A percentile compares a stretch with the other conserved stretches of the same genome.
phyloP scores from a whole-genome alignment of 2,329 filamentous ascomycete genomes.

The Ophiocordyceps camponoti-floridani region DNA sequence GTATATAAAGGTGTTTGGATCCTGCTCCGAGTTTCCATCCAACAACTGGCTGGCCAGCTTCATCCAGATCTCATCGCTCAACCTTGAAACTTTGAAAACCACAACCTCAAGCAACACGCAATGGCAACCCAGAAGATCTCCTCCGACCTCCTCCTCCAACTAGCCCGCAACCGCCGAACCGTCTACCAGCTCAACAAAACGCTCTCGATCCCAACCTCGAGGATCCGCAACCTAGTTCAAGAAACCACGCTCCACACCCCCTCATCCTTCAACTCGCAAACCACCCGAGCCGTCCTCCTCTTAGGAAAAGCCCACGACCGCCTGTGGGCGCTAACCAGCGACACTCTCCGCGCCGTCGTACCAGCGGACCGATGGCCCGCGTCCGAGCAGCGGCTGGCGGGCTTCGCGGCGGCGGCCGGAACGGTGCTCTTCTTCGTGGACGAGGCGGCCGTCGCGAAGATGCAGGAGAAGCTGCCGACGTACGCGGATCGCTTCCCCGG shows the following conservation, averaged over 20 bases:
- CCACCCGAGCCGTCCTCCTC: constrained; percentile 60
- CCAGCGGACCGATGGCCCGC: constrained; percentile 42
- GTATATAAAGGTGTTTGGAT: too few species aligned
- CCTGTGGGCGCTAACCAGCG: constrained; percentile 61
- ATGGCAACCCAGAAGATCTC: constrained; percentile 24
- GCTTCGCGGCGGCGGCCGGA: constrained; percentile 58
- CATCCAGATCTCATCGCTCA: not conserved
- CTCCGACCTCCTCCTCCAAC: constrained; percentile 38
- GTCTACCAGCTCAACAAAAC: constrained; percentile 51
- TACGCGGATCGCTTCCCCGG: constrained; percentile 66
- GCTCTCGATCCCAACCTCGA: constrained; percentile 28
- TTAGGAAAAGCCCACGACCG: constrained; percentile 70
- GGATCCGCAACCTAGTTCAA: constrained; percentile 47
- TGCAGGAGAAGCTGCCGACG: constrained; percentile 50
- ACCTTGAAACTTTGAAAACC: not conserved
- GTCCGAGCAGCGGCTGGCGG: constrained; percentile 24
- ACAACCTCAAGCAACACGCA: constrained; percentile 5
- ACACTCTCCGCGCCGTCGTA: constrained; percentile 34
- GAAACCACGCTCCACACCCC: constrained; percentile 52
- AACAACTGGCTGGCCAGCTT: too few species aligned
- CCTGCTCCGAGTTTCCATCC: too few species aligned
- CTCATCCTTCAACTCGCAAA: constrained; percentile 78
- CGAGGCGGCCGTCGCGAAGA: constrained; percentile 41
- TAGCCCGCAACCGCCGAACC: constrained; percentile 50
- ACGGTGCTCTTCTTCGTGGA: constrained; percentile 84